Percentiles rank a stretch among this genome's conserved stretches.
These are phyloP conservation scores for Nannochloris sp. DNA, from an alignment of 139 green algal species.

Conservation along the genomic window DNA sequence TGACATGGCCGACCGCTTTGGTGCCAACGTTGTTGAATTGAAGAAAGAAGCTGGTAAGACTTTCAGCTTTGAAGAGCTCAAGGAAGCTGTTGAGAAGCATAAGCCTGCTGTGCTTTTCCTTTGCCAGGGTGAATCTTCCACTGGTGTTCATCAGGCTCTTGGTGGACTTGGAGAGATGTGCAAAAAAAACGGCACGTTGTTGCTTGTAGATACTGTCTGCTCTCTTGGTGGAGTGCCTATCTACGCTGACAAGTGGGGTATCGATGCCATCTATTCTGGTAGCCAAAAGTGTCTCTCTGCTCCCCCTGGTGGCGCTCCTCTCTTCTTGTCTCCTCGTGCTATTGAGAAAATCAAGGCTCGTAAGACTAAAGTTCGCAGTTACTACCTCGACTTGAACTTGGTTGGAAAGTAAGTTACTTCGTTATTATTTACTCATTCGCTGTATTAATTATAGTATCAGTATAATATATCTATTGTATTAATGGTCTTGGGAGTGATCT, in stretches of 20 bases:
- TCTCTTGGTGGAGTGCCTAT: slow-evolving; percentile 78
- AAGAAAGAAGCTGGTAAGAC: slow-evolving; percentile 58
- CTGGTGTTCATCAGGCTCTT: slow-evolving; percentile 68
- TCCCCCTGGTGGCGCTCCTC: slow-evolving; percentile 61
- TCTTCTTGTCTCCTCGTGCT: slow-evolving; percentile 65
- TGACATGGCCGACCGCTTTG: slow-evolving; percentile 75
- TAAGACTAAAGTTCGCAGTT: slow-evolving; percentile 65
- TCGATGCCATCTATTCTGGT: slow-evolving; percentile 83
- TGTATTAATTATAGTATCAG: too few species aligned
- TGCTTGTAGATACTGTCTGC: slow-evolving; percentile 91
- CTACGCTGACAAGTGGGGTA: slow-evolving; percentile 41
- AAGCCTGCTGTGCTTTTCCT: slow-evolving; percentile 83
- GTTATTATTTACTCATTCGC: not conserved
- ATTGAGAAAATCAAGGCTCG: slow-evolving; percentile 66
- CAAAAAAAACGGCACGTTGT: slow-evolving; percentile 63
- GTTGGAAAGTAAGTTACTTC: slow-evolving; percentile 45
- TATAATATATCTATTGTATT: too few species aligned
- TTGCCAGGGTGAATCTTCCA: slow-evolving; percentile 80
- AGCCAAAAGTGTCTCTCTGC: slow-evolving; percentile 84
- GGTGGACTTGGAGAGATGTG: slow-evolving; percentile 78
- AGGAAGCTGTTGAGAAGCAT: slow-evolving; percentile 52
- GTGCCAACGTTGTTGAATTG: slow-evolving; percentile 68
- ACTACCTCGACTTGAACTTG: slow-evolving; percentile 84
- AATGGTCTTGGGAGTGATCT: too few species aligned
- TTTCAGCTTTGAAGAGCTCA: slow-evolving; percentile 59